Base-by-base conservation (phyloP, 331 rosid genomes). In the Dryas integrifolia region DNA sequence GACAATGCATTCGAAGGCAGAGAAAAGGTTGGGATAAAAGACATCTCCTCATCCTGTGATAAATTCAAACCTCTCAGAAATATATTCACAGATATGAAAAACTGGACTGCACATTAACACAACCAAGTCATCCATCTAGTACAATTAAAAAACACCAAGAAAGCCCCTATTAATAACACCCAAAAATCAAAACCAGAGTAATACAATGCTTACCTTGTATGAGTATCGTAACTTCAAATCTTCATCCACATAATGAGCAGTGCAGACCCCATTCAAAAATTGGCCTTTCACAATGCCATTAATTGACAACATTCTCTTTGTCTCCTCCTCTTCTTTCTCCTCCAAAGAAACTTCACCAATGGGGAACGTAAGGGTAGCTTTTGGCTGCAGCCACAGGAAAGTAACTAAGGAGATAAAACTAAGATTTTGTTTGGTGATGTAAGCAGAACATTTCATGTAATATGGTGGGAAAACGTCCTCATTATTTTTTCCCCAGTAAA, bases 1-100 rank as follows among this genome's bases (percentile, higher is more conserved):
- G 98, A 85, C 15, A 89, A 47, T 30, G 91, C 90, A 87, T 92
- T 95, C 39, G 97, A 95, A 61, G 98, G 96, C 57, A 91, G 82
- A 44, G 87, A 85, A 46, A 95, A 30, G 60, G 80, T 41, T 16
- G 98, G 98, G 75, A 91, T 88, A 82, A 91, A 87, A 52, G 98
- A 84, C 87, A 95, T 56, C 82, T 88, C 86, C 5, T 88, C 93
- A 56, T 95, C 98, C 98, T 94, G 89, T 85, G 86, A 72, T 18
- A 56, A 66, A 64, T 67, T 76, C 75, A 70, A 81, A 76, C 30
- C 38, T 57, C 59, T 70, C 58, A 70, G 48, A 35, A 50, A 43
- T 46, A 14, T 48, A 11, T 70, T 35, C 65, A 13, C 50, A 15
- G 63, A 69, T 14, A 64, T 9, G 3, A 63, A 61, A 58, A 9